Percentiles rank a stretch among this genome's conserved stretches.
Conservation (phyloP, 2,329 filamentous ascomycete genomes). For the Ophiocordyceps sinensis region DNA sequence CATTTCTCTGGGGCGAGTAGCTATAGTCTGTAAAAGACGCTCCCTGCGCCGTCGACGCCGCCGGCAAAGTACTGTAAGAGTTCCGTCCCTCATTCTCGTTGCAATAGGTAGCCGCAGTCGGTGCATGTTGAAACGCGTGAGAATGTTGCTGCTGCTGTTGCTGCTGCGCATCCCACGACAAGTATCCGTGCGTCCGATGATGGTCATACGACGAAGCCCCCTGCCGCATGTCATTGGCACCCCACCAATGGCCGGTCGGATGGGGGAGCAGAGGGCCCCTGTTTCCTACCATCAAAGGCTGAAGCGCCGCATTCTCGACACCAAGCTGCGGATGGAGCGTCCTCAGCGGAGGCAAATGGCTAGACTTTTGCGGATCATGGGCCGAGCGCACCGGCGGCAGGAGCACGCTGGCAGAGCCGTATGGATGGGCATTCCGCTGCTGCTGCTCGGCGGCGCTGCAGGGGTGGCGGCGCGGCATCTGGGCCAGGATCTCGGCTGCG, state of each 20-base stretch:
- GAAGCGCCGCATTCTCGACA: not conserved
- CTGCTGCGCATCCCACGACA: not conserved
- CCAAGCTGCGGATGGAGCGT: not conserved
- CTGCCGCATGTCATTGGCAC: not conserved
- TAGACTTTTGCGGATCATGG: not conserved
- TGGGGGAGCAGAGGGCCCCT: not conserved
- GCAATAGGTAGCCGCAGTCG: not conserved
- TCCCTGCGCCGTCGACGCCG: no score
- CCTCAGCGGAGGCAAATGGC: constrained; percentile 1
- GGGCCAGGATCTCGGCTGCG: constrained; percentile 1
- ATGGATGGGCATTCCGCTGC: no score
- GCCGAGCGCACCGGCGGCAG: constrained; percentile 1
- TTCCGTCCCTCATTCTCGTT: no score
- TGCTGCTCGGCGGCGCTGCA: no score
- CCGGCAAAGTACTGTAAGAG: no score
- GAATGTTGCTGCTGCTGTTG: not conserved
- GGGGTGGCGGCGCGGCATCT: not conserved
- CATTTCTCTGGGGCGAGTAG: no score
- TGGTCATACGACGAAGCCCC: not conserved
- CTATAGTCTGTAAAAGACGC: no score
- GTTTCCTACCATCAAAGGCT: not conserved
- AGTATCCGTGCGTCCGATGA: not conserved
- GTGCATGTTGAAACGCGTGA: not conserved
- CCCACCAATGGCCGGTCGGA: not conserved
- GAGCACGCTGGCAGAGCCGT: not conserved